These are phyloP conservation scores for Phytophthora podocarpi DNA, from an alignment of 352 stramenopile species.

Conservation along the genomic window DNA sequence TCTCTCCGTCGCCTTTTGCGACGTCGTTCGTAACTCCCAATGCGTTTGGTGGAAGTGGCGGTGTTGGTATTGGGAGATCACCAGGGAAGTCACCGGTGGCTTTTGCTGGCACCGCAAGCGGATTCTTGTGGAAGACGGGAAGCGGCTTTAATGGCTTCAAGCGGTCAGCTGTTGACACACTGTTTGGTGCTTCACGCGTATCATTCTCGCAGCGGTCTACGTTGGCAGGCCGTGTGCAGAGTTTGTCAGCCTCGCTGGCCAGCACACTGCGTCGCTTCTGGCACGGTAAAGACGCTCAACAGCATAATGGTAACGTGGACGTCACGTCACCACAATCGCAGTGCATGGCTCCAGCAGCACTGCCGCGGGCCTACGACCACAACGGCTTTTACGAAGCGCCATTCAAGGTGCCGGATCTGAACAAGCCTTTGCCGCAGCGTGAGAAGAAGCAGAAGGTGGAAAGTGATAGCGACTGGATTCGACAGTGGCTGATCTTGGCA, in stretches of 20 bases:
- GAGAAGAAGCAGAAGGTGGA: constrained; percentile 12
- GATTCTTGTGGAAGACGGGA: constrained; percentile 22
- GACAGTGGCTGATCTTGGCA: constrained; percentile 36
- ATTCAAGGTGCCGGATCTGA: constrained; percentile 25
- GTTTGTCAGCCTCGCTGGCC: constrained; percentile 44
- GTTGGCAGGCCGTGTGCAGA: constrained; percentile 42
- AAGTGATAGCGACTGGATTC: constrained; percentile 14
- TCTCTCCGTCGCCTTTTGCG: constrained; percentile 34
- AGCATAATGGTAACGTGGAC: constrained; percentile 4
- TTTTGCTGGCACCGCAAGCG: constrained; percentile 20
- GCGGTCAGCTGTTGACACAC: constrained; percentile 1
- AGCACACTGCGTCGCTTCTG: constrained; percentile 47
- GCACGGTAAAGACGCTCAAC: constrained; percentile 10
- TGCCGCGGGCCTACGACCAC: constrained; percentile 52
- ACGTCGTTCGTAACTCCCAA: constrained; percentile 11
- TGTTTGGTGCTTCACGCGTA: constrained; percentile 1
- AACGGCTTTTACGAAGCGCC: constrained; percentile 44
- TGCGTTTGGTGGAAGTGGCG: constrained; percentile 15
- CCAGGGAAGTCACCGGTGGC: constrained; percentile 20
- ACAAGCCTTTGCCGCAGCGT: constrained; percentile 23
- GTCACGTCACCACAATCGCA: constrained; percentile 55
- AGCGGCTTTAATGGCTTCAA: constrained; percentile 22
- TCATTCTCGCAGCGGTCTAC: constrained; percentile 20
- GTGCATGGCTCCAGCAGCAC: constrained; percentile 37
- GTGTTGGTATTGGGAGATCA: constrained; percentile 6